Conservation (phyloP, 2,329 filamentous ascomycete species). For the Aspergillus caelatus region DNA sequence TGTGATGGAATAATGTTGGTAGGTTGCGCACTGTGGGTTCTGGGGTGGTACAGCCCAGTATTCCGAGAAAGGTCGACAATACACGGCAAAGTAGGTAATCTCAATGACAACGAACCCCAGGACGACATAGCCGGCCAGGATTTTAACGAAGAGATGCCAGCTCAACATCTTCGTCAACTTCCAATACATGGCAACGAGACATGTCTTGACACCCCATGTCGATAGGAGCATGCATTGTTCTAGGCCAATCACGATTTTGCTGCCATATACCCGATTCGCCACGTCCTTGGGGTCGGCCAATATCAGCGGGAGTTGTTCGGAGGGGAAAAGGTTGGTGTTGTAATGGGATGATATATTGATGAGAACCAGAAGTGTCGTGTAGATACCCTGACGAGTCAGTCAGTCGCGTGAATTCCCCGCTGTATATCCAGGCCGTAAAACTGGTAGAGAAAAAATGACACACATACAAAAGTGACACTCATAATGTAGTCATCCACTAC, state of each 20-base stretch:
- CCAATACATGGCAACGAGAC: conserved; percentile 54
- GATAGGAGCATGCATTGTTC: conserved; percentile 54
- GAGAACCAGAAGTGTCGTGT: conserved; percentile 35
- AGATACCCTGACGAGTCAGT: conserved; percentile 32
- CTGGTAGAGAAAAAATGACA: background rate
- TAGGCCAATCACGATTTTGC: conserved; percentile 52
- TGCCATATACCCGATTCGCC: conserved; percentile 47
- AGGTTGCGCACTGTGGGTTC: conserved; percentile 44
- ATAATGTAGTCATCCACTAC: conserved; percentile 43
- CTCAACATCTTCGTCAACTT: conserved; percentile 46
- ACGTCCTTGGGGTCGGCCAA: conserved; percentile 44
- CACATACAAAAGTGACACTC: conserved; percentile 40
- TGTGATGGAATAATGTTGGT: conserved; percentile 45
- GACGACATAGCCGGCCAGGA: conserved; percentile 47
- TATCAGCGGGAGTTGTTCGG: conserved; percentile 34
- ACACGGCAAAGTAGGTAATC: conserved; percentile 52
- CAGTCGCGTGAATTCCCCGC: background rate
- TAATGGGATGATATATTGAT: conserved; percentile 42
- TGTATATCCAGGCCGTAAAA: background rate
- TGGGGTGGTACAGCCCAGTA: conserved; percentile 53
- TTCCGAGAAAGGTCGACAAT: conserved; percentile 53
- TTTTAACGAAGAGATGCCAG: conserved; percentile 40
- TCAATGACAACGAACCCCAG: conserved; percentile 52
- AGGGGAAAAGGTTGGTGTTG: conserved; percentile 44
- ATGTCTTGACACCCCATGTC: conserved; percentile 56